Evolutionary conservation across 805 yeast species (phyloP).

Genomic region (Priceomyces carsonii): DNA sequence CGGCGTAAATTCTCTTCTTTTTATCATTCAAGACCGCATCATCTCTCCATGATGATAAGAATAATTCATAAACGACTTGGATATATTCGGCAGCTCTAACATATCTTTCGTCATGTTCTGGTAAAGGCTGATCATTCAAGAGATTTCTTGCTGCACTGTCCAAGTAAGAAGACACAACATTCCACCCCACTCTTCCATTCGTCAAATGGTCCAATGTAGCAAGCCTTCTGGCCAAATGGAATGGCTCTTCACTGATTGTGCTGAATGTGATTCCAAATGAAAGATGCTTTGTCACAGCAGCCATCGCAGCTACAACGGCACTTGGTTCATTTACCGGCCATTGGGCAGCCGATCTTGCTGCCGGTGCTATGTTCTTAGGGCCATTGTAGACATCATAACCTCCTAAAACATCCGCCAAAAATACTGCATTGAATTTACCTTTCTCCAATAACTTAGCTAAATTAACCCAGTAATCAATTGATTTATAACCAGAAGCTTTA

Average conservation of each 20-base stretch:
- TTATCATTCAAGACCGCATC: slow-evolving; percentile 35
- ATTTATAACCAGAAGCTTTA: slow-evolving; percentile 22
- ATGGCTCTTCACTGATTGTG: slow-evolving; percentile 45
- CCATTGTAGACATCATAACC: slow-evolving; percentile 45
- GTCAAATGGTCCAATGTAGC: slow-evolving; percentile 47
- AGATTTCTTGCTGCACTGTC: slow-evolving; percentile 44
- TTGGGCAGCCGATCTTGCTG: slow-evolving; percentile 31
- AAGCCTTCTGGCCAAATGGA: slow-evolving; percentile 41
- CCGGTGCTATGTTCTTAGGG: slow-evolving; percentile 34
- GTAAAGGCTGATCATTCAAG: slow-evolving; percentile 34
- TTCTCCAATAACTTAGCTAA: slow-evolving; percentile 38
- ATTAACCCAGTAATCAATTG: slow-evolving; percentile 32
- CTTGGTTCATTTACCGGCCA: slow-evolving; percentile 44
- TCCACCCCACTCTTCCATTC: slow-evolving; percentile 49
- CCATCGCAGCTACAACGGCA: slow-evolving; percentile 40
- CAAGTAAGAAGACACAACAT: slow-evolving; percentile 45
- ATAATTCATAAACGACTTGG: slow-evolving; percentile 38
- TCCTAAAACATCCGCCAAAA: slow-evolving; percentile 43
- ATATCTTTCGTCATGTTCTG: slow-evolving; percentile 44
- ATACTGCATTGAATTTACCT: slow-evolving; percentile 36
- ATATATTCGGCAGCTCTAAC: slow-evolving; percentile 41
- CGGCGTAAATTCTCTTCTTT: slow-evolving; percentile 31
- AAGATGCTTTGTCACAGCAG: slow-evolving; percentile 41
- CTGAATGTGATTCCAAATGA: slow-evolving; percentile 44
- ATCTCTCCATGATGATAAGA: slow-evolving; percentile 46